Evolutionary conservation across 345 rosid genomes (phyloP), one percentile per base, ranked within the genome.

Genomic region (Acer negundo): DNA sequence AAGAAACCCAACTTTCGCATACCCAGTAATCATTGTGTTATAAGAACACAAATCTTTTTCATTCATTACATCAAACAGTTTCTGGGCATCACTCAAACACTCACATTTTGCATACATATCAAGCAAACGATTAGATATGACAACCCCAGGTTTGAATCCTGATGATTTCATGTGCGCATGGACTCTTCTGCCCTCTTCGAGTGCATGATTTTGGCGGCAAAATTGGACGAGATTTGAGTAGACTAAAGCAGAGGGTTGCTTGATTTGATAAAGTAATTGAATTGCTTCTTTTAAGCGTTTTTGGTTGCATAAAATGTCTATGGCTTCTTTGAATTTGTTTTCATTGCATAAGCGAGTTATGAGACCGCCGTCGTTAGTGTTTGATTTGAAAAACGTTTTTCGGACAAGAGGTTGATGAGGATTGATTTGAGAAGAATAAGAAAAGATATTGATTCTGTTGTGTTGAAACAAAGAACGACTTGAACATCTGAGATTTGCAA

Each of bases 11-110:
- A 15, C 65, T 68, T 81, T 90, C 5, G 85, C 88, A 68, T 84
- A 93, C 23, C 91, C 97, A 22, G 87, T 88, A 0, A 93, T 85
- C 91, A 92, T 81, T 53, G 91, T 80, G 55, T 93, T 95, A 94
- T 95, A 93, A 6, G 98, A 93, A 67, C 98, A 93, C 80, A 88
- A 66, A 64, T 93, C 98, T 80, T 84, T 90, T 78, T 72, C n/a
- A 38, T 4, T 42, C 96, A 93, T 92, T 82, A 82, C 87, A 46
- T 90, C 88, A 67, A 93, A 95, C 77, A 91, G 1, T 1, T 86
- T 80, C 74, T 67, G 93, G 22, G 98, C 94, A 76, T 89, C 84
- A 5, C 12, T 77, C 69, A 93, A 69, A 62, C 86, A 76, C 8
- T 77, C 87, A 61, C 94, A 92, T 77, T 92, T 95, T 10, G 79